Conservation (phyloP, 768 basidiomycete species). For the Boletus tomentosulus region DNA sequence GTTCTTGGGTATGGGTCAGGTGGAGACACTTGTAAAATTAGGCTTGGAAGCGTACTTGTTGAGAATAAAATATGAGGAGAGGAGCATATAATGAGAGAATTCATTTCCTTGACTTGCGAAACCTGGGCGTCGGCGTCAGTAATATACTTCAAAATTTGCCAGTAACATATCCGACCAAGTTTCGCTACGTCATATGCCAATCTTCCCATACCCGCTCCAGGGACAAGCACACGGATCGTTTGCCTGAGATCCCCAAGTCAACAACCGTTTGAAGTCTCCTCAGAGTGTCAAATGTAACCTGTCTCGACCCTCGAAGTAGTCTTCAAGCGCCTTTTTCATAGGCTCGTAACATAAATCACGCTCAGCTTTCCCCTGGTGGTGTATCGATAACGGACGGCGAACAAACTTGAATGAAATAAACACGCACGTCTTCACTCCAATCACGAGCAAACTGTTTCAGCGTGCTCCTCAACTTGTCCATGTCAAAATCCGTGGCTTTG, state of each 20-base stretch:
- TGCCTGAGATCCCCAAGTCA: slow-evolving; percentile 31
- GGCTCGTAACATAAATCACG: slow-evolving; percentile 78
- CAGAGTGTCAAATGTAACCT: slow-evolving; percentile 33
- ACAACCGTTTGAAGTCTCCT: not conserved
- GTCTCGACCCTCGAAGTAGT: slow-evolving; percentile 51
- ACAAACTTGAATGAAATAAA: not conserved
- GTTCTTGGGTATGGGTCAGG: slow-evolving; percentile 42
- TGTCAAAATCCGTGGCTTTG: slow-evolving; percentile 65
- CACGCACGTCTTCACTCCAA: slow-evolving; percentile 77
- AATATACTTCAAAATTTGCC: not conserved
- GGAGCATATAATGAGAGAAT: slow-evolving; percentile 93
- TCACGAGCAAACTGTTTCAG: slow-evolving; percentile 91
- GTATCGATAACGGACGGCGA: not conserved
- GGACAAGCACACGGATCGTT: slow-evolving; percentile 73
- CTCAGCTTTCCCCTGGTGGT: slow-evolving; percentile 63
- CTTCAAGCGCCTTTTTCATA: slow-evolving; percentile 68
- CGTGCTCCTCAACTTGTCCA: slow-evolving; percentile 90
- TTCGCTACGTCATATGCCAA: slow-evolving; percentile 85
- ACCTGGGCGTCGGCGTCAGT: slow-evolving; percentile 42
- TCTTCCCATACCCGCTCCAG: slow-evolving; percentile 86
- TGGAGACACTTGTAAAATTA: not conserved
- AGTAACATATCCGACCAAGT: slow-evolving; percentile 48
- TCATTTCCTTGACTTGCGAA: slow-evolving; percentile 93
- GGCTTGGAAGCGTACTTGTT: slow-evolving; percentile 56
- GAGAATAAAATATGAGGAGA: slow-evolving; percentile 82